Conservation (phyloP, 23 red algal species). For the Gracilaria domingensis region DNA sequence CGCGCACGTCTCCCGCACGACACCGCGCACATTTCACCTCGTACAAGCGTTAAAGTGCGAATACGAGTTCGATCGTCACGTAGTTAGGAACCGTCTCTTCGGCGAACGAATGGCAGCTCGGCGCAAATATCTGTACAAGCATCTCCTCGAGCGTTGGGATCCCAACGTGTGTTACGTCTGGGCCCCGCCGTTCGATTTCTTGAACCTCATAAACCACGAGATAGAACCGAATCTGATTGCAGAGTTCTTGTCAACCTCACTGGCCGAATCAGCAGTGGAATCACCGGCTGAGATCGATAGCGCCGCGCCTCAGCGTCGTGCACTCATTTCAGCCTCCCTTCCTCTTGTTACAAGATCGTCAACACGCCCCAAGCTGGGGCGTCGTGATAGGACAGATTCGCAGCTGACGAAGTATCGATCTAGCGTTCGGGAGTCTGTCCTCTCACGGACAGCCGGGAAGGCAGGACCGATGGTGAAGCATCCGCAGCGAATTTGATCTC, state of each 20-base stretch:
- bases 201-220: neutral
- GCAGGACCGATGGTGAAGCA: no score
- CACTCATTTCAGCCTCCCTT: no score
- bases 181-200: constrained; percentile 30
- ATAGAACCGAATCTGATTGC: neutral
- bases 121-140: constrained; percentile 14
- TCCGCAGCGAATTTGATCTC: constrained; percentile 17
- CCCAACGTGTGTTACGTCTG: neutral
- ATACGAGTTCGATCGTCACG: constrained; percentile 8
- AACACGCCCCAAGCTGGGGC: no score
- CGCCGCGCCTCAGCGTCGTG: no score
- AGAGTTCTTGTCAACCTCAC: neutral
- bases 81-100: neutral
- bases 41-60: neutral
- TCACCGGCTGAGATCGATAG: neutral
- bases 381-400: no score
- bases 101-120: neutral
- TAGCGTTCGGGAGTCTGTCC: no score
- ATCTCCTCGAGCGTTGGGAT: constrained; percentile 2
- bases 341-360: no score
- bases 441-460: no score
- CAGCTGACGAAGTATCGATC: no score
- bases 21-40: neutral
- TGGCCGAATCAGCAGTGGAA: constrained; percentile 7
- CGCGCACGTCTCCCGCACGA: neutral